phyloP scores from a whole-genome alignment of 495 filamentous ascomycete species.

The Penicillium lagena region DNA sequence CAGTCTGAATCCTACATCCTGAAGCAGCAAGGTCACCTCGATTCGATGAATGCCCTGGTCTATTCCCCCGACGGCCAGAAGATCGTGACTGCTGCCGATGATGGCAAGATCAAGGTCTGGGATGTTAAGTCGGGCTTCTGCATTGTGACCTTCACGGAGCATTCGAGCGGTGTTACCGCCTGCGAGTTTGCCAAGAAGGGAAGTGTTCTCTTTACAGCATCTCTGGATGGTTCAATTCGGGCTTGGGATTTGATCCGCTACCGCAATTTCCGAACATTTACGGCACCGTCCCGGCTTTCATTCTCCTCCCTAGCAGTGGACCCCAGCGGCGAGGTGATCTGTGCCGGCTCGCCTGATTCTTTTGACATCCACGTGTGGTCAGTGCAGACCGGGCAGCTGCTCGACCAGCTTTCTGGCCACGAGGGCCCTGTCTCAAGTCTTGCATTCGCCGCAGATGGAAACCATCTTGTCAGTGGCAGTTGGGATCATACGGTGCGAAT shows the following conservation, averaged over 20 bases:
- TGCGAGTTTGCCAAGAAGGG: slow-evolving; percentile 92
- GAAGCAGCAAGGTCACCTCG: slow-evolving; percentile 96
- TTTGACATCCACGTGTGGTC: slow-evolving; percentile 98
- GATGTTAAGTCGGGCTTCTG: slow-evolving; percentile 95
- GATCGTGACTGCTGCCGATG: slow-evolving; percentile 87
- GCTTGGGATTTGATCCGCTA: slow-evolving; percentile 97
- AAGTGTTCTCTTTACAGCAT: slow-evolving; percentile 90
- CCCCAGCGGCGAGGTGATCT: slow-evolving; percentile 90
- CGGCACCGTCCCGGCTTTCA: slow-evolving; percentile 80
- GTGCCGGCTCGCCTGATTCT: slow-evolving; percentile 88
- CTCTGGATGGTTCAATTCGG: slow-evolving; percentile 84
- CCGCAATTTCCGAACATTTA: slow-evolving; percentile 95
- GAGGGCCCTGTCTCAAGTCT: slow-evolving; percentile 87
- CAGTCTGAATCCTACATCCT: slow-evolving; percentile 99
- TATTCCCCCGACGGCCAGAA: slow-evolving; percentile 93
- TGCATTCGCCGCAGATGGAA: slow-evolving; percentile 80
- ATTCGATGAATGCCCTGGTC: slow-evolving; percentile 87
- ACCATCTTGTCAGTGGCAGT: slow-evolving; percentile 76
- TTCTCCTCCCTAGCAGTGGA: slow-evolving; percentile 96
- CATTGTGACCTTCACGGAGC: slow-evolving; percentile 95
- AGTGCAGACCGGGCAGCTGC: slow-evolving; percentile 91
- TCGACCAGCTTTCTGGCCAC: slow-evolving; percentile 86
- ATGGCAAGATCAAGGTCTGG: slow-evolving; percentile 98
- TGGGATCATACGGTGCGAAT: slow-evolving; percentile 94
- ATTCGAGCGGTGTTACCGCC: slow-evolving; percentile 90